Conservation (phyloP, 192 early-diverging fungal species). For the Pecoramyces ruminantium region DNA sequence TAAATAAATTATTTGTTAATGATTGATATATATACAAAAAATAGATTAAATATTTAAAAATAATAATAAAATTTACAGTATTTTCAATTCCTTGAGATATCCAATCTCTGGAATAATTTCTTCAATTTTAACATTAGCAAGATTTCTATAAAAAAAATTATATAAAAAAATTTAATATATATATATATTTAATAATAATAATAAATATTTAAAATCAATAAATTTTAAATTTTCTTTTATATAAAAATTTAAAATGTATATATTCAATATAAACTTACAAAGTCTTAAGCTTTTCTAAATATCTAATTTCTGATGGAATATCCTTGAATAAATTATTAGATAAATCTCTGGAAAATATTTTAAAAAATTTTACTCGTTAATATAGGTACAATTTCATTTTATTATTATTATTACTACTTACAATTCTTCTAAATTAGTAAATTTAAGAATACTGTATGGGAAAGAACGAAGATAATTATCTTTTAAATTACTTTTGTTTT, state of each 20-base stretch:
- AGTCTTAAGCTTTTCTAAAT: neutral
- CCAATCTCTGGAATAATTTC: neutral
- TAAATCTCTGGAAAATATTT: neutral
- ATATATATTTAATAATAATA: neutral
- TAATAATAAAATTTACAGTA: neutral
- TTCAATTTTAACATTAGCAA: neutral
- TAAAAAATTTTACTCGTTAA: too few species aligned
- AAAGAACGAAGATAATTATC: neutral
- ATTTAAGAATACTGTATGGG: neutral
- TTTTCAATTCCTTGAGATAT: neutral
- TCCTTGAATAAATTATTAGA: neutral
- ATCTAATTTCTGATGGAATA: neutral
- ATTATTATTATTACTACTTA: too few species aligned
- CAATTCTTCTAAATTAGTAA: neutral
- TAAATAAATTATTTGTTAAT: too few species aligned
- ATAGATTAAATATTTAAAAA: too few species aligned
- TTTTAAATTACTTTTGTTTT: neutral
- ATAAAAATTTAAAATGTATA: too few species aligned
- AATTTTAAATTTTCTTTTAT: too few species aligned
- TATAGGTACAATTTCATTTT: too few species aligned
- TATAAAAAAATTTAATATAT: too few species aligned
- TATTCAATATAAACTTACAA: too few species aligned
- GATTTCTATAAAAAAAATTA: neutral
- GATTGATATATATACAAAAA: too few species aligned
- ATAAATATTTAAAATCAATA: too few species aligned